Conservation (phyloP, 495 filamentous ascomycete genomes). For the Corynascus novoguineensis region DNA sequence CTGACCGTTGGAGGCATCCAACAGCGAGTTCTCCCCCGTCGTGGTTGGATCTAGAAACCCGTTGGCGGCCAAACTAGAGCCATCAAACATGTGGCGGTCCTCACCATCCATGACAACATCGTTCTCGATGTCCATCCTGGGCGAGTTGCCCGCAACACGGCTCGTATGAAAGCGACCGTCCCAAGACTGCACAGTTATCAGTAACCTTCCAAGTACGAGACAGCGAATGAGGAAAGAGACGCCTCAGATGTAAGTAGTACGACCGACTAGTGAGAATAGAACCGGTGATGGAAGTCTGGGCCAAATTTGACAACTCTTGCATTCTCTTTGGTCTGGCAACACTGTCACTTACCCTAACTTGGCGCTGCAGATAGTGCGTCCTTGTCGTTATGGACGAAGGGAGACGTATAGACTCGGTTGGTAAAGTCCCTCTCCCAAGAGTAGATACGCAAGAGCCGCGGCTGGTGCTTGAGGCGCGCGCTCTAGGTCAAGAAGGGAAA, state of each 20-base stretch:
- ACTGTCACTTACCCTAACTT: background rate
- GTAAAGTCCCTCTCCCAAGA: background rate
- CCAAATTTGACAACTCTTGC: background rate
- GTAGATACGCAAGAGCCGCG: background rate
- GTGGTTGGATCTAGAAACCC: constrained; percentile 27
- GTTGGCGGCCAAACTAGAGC: constrained; percentile 31
- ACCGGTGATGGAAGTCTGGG: background rate
- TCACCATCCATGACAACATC: constrained; percentile 37
- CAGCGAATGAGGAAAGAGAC: too few relatives aligned
- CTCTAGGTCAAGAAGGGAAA: background rate
- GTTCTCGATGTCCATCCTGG: constrained; percentile 30
- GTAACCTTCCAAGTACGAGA: background rate
- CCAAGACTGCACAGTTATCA: background rate
- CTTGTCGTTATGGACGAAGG: background rate
- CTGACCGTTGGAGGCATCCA: constrained; percentile 25
- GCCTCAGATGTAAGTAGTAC: too few relatives aligned
- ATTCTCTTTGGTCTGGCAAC: too few relatives aligned
- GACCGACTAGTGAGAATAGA: background rate
- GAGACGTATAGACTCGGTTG: background rate
- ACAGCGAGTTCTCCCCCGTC: constrained; percentile 16
- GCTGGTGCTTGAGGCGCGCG: background rate
- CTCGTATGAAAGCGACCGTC: background rate
- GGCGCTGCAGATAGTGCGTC: background rate
- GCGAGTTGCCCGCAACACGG: background rate
- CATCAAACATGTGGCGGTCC: constrained; percentile 33